Base-by-base conservation (phyloP, 2,329 filamentous ascomycete species). In the Myriosclerotinia scirpicola region DNA sequence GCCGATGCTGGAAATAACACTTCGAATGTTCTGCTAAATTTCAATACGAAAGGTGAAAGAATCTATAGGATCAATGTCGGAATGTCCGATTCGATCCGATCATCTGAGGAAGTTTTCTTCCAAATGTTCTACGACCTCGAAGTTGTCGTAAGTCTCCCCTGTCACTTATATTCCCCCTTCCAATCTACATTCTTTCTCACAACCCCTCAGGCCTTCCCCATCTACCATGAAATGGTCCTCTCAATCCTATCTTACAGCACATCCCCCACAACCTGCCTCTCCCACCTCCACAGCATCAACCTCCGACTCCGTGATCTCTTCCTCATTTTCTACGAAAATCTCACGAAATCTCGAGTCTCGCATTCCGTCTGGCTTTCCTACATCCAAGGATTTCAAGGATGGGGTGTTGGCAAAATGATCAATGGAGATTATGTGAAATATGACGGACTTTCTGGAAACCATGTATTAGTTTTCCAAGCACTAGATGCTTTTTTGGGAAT, bases 91-190 rank as follows among this genome's bases (percentile, higher is more conserved):
- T n/a, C 54, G 17, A 65, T 65, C 6, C 48, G 3, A 53, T 60
- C 64, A 60, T 65, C 64, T 1, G 54, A 65, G 12, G 64, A 65
- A 42, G 54, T 65, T 5, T 65, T 65, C 20, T 65, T 60, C 20
- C 64, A 53, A 30, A 65, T 65, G 64, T 65, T 60, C 12, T 60
- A 65, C 48, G 64, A 65, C 17, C 44, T 60, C 22, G 64, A 65
- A 65, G 54, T 65, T n/a, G 54, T 53, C 14, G 64, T 54, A 60
- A 42, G 64, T 38, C 3, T 8, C n/a, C 11, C 5, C n/a, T 2
- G 1, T 11, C 38, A 11, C 20, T 3, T 15, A 34, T 22, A 20
- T 15, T 9, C 0, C 4, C n/a, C 22, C 8, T 22, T 6, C 12
- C 3, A 11, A 48, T 38, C 8, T 14, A 5, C 12, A 2, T 30